Evolutionary conservation across 2,329 filamentous ascomycete genomes (phyloP).

Genomic region (Fusarium euwallaceae): DNA sequence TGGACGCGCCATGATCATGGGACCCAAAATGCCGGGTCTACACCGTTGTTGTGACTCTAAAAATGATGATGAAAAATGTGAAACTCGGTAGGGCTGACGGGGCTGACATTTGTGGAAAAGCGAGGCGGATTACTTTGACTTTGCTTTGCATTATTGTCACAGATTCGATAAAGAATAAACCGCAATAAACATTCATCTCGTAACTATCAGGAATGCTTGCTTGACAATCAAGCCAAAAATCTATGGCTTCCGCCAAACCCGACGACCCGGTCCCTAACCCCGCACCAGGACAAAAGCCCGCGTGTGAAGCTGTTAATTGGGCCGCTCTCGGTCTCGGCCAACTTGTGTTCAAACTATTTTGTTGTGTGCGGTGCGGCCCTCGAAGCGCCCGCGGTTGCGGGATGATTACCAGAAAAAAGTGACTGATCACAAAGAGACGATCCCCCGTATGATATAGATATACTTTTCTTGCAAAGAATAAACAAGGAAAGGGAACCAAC

Average conservation of each 20-base stretch:
- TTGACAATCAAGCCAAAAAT: not conserved
- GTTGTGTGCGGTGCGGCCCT: not conserved
- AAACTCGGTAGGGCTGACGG: not conserved
- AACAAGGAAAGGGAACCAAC: not conserved
- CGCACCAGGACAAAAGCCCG: not conserved
- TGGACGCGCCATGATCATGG: constrained; percentile 2
- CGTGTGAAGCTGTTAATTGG: not conserved
- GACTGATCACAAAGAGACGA: not conserved
- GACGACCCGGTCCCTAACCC: not conserved
- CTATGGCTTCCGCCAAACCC: not conserved
- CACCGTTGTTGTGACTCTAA: not conserved
- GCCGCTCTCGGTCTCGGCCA: not conserved
- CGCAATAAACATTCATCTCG: not conserved
- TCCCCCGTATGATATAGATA: not conserved
- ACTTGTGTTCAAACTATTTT: not conserved
- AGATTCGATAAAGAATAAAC: not conserved
- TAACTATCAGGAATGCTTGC: not conserved
- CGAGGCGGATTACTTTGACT: not conserved
- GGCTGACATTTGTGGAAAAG: not conserved
- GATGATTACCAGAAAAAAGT: not conserved
- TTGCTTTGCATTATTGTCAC: not conserved
- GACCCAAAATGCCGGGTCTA: not conserved
- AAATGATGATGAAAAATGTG: not conserved
- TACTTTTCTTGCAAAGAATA: not conserved
- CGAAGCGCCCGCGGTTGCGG: not conserved